Evolutionary conservation across 768 basidiomycete genomes (phyloP), one percentile per base, ranked within the genome.

Genomic region (Lanmaoa pseudosensibilis): DNA sequence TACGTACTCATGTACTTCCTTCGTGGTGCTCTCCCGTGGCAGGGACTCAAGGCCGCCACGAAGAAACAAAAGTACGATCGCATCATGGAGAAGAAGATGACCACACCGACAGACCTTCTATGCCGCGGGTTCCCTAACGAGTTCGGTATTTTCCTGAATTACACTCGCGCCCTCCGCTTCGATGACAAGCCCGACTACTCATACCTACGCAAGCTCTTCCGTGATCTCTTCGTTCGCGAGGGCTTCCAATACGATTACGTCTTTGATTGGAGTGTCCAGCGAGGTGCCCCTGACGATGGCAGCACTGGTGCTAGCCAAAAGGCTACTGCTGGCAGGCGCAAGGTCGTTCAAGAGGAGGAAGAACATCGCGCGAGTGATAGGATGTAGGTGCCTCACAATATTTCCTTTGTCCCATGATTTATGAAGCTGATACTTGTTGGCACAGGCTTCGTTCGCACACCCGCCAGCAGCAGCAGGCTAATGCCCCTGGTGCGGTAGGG

Each of bases 1-100:
- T 99, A 99, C 69, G 97, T 98, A 23, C 85, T 99, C 65, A 98
- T 99, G 96, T 99, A 99, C 81, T 99, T 99, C 85, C 88, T 99
- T 62, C 94, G 96, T 61, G 97, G 96, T 47, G 89, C 93, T 54
- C 85, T 99, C 43, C 96, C 96, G 33, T 99, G 96, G 96, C 97
- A 99, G 75, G 97, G 97, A 57, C 85, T 99, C 72, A 99, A 99
- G 80, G 97, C 97, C 57, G 96, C 96, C 39, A 99, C 97, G 57
- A 99, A 99, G 92, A 99, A 99, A 85, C 97, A 99, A 83, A 99
- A 99, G 80, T 98, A 98, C 75, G 97, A 98, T 76, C 89, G 97
- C 58, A 99, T 99, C 79, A 99, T 99, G 97, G 97, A 99, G 79
- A 99, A 99, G 86, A 99, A 99, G 86, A 98, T 99, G 94, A 98